Base-by-base conservation (phyloP, 805 yeast genomes). In the Candida adriatica region DNA sequence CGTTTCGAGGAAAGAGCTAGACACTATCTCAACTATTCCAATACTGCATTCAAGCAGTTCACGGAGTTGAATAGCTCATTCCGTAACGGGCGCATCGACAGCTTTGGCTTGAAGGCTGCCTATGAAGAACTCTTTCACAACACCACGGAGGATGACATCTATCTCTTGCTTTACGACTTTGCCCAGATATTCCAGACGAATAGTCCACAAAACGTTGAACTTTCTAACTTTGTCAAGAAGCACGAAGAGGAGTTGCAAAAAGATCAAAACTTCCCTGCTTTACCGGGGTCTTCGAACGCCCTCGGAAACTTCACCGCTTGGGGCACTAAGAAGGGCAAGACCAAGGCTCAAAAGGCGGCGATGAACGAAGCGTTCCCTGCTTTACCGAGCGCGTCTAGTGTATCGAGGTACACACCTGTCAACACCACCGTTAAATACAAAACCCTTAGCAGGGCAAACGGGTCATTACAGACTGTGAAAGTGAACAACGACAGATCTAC, bases 1-100 rank as follows among this genome's bases (percentile, higher is more conserved):
- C 68, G 95, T 43, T 64, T 86, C 18, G 90, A 82, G 41, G 94
- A 85, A 52, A 66, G 95, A 49, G 95, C 95, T 2, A 77, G 79
- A 51, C 87, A 82, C 53, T 83, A 85, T 51, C 57, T 83, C 31
- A 66, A 73, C 31, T 75, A 79, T 43, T 65, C 76, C 18, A 53
- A 54, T 9, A 53, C 56, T 6, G 62, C 62, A 7, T 63, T 77
- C 41, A 60, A 61, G 7, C 49, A 59, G 31, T 86, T 85, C 52
- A 50, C 57, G 16, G 53, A 57, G 2, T 38, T 72, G 10, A 81
- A 79, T 46, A 58, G 58, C 13, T 49, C 58, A 8, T 83, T 60
- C 48, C 62, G 64, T 23, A 53, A 65, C 18, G 65, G 64, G 24
- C 57, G 61, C 14, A 42, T 80, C 2, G 53, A 66, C 6, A 77